phyloP scores from a whole-genome alignment of 768 basidiomycete genomes.

The Paxillus involutus region DNA sequence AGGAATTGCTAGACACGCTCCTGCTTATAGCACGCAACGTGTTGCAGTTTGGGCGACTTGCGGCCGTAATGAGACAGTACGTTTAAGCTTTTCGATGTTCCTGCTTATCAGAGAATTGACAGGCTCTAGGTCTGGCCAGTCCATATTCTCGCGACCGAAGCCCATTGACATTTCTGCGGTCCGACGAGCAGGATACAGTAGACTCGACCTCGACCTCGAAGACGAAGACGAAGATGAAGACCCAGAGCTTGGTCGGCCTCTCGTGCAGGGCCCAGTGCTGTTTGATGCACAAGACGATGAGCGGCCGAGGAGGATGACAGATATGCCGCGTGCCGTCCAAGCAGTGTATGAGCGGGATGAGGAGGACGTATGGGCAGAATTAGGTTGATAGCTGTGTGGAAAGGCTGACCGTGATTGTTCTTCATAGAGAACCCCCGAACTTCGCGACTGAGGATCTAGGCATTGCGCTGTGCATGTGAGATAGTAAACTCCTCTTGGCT shows the following conservation, averaged over 20 bases:
- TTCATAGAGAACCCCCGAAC: background rate
- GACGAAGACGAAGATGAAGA: constrained; percentile 51
- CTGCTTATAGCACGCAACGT: constrained; percentile 91
- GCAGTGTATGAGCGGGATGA: constrained; percentile 56
- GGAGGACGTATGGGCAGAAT: constrained; percentile 72
- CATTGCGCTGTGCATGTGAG: too few species aligned
- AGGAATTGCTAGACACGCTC: constrained; percentile 91
- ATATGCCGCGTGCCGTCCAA: constrained; percentile 62
- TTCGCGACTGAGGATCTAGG: too few species aligned
- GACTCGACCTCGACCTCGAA: constrained; percentile 71
- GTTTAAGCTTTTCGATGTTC: constrained; percentile 29
- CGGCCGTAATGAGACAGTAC: constrained; percentile 91
- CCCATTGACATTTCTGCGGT: constrained; percentile 80
- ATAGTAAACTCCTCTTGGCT: too few species aligned
- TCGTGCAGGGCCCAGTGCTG: constrained; percentile 58
- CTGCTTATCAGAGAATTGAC: constrained; percentile 8
- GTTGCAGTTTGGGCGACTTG: constrained; percentile 89
- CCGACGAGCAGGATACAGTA: constrained; percentile 58
- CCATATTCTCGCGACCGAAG: constrained; percentile 83
- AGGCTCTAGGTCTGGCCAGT: constrained; percentile 72
- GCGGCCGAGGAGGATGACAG: constrained; percentile 35
- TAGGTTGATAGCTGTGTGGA: constrained; percentile 38
- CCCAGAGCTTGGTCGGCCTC: constrained; percentile 52
- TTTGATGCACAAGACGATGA: constrained; percentile 56
- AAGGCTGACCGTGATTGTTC: too few species aligned